phyloP scores from a whole-genome alignment of 1,284 basidiomycete genomes.

The Ceratorhiza oryzae-sativae region DNA sequence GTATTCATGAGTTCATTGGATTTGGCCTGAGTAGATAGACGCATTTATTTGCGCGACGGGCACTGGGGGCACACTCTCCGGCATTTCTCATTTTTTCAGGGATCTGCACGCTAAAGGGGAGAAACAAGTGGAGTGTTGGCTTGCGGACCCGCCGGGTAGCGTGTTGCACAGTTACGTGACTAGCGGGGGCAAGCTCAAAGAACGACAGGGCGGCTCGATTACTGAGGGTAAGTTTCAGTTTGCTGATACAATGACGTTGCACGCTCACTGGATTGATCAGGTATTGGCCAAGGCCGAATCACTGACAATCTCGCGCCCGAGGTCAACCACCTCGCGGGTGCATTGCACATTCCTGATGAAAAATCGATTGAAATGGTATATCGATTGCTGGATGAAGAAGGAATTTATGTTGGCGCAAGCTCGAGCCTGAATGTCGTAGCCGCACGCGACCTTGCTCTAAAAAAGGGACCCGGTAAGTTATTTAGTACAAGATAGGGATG shows the following conservation, averaged over 20 bases:
- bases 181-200: constrained; percentile 80
- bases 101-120: constrained; percentile 66
- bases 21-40: constrained; percentile 59
- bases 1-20: not conserved
- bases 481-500: constrained; percentile 10
- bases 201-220: constrained; percentile 88
- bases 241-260: constrained; percentile 31
- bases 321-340: constrained; percentile 79
- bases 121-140: constrained; percentile 87
- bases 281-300: constrained; percentile 96
- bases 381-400: constrained; percentile 89
- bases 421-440: constrained; percentile 96
- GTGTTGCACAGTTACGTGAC: constrained; percentile 88
- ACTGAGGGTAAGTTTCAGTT: constrained; percentile 77
- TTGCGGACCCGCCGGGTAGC: constrained; percentile 96
- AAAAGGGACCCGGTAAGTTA: constrained; percentile 76
- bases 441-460: constrained; percentile 85
- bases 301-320: constrained; percentile 94
- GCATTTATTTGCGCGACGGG: constrained; percentile 95
- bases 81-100: constrained; percentile 84
- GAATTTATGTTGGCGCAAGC: constrained; percentile 95
- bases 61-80: constrained; percentile 95
- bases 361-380: constrained; percentile 95
- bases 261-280: constrained; percentile 53
- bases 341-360: constrained; percentile 86